Evolutionary conservation across 2,329 filamentous ascomycete genomes (phyloP).

Genomic region (Emydomyces testavorans): DNA sequence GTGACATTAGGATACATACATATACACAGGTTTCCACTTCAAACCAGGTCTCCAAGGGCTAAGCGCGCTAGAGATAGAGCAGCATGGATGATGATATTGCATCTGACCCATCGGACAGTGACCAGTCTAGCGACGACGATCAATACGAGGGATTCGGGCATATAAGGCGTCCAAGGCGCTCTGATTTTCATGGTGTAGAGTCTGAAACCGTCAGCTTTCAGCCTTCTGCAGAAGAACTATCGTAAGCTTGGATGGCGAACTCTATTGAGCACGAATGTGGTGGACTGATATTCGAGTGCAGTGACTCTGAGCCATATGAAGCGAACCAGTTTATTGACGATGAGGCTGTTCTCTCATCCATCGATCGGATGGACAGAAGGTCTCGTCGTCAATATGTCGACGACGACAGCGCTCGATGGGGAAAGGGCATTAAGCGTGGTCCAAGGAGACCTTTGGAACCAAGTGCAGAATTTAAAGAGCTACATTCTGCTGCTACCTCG

Average conservation of each 20-base stretch:
- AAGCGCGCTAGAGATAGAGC: neutral
- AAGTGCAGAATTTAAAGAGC: conserved; percentile 37
- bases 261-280: neutral
- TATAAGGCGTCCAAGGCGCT: neutral
- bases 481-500: conserved; percentile 38
- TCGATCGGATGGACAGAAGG: conserved; percentile 15
- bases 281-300: neutral
- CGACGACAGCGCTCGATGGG: conserved; percentile 7
- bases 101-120: conserved; percentile 10
- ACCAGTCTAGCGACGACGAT: conserved; percentile 1
- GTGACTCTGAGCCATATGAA: conserved; percentile 10
- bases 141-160: conserved; percentile 9
- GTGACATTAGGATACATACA: too few species aligned
- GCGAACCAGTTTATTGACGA: conserved; percentile 12
- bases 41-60: neutral
- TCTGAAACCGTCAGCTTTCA: neutral
- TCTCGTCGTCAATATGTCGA: conserved; percentile 7
- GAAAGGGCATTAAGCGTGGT: conserved; percentile 34
- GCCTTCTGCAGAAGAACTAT: conserved; percentile 10
- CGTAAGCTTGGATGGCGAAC: conserved; percentile 4
- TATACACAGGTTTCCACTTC: neutral
- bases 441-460: conserved; percentile 38
- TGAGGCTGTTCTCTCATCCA: conserved; percentile 12
- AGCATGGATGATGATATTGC: conserved; percentile 4
- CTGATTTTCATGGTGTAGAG: neutral